Conservation (phyloP, 805 yeast species). For the Wickerhamiella alocasiicola region DNA sequence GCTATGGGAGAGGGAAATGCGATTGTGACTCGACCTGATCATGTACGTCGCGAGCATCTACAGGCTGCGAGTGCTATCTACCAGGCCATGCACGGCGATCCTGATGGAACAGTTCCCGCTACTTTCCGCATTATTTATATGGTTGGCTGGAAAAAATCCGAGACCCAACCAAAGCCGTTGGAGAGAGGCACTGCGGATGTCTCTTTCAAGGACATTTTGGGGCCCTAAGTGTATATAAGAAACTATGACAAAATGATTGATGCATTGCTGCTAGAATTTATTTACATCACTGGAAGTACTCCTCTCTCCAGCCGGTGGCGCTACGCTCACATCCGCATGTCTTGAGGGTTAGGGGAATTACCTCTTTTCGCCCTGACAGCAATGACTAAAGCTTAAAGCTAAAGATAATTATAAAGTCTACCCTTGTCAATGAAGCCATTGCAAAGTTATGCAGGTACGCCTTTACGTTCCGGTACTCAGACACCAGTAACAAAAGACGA, state of each 20-base stretch:
- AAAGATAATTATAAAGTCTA: no score
- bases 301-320: no score
- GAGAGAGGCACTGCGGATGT: slow-evolving; percentile 61
- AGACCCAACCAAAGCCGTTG: slow-evolving; percentile 57
- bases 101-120: slow-evolving; percentile 54
- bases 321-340: no score
- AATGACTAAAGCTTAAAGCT: no score
- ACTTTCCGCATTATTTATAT: slow-evolving; percentile 67
- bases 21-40: slow-evolving; percentile 29
- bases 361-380: no score
- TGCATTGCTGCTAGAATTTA: no score
- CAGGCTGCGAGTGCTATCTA: slow-evolving; percentile 71
- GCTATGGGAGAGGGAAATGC: slow-evolving; percentile 80
- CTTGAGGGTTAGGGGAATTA: no score
- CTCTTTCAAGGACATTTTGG: slow-evolving; percentile 49
- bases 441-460: slow-evolving; percentile 8
- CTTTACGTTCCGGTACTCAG: slow-evolving; percentile 6
- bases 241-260: no score
- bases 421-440: background rate
- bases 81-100: slow-evolving; percentile 54
- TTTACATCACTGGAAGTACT: no score
- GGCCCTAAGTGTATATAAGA: background rate
- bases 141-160: slow-evolving; percentile 81
- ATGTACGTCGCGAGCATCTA: slow-evolving; percentile 48
- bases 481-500: slow-evolving; percentile 10